Base-by-base conservation (phyloP, 2,329 filamentous ascomycete genomes). In the Neopestalotiopsis sp. region DNA sequence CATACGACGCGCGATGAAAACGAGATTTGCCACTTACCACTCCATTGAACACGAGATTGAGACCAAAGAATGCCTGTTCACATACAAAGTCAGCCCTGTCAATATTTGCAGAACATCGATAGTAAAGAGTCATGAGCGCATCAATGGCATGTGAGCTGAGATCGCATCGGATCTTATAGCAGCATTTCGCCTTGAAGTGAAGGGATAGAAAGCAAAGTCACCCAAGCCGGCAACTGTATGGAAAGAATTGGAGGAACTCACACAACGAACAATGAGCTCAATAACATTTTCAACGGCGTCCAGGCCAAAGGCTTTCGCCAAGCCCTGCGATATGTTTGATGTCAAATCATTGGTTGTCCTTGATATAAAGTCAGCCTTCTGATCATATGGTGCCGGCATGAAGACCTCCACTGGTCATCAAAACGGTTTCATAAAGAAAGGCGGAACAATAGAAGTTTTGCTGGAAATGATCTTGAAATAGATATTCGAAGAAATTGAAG, bases 21-120 rank as follows among this genome's bases (percentile, higher is more conserved):
- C 24, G 24, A 45, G 56, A 67, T 28, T 28, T 34, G 12, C 6
- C 3, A 82, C 86, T 80, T 79, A 90, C 88, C 14, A 94, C 84
- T 66, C 88, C 91, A 75, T 94, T 94, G 80, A 94, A 94, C 65
- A 87, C 79, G 59, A 94, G 84, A 75, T 94, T 95, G 13, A 95
- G 85, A 0, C 83, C 86, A 75, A 95, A 95, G 84, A 95, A 95
- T 57, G 87, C 81, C 91, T 93, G 72, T 1, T 7, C 4, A n/a
- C 7, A 14, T 6, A 62, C 66, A 72, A 32, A 71, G 65, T 59
- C 14, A 28, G 52, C 4, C 52, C 17, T 69, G 30, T 14, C 6
- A 17, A 14, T 3, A 17, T 42, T 7, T 4, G 2, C 12, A 32
- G 4, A 45, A 13, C 9, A 4, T 34, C 12, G 13, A 63, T 30